phyloP scores from a whole-genome alignment of 768 basidiomycete species.

The Tephrocybe sp. region DNA sequence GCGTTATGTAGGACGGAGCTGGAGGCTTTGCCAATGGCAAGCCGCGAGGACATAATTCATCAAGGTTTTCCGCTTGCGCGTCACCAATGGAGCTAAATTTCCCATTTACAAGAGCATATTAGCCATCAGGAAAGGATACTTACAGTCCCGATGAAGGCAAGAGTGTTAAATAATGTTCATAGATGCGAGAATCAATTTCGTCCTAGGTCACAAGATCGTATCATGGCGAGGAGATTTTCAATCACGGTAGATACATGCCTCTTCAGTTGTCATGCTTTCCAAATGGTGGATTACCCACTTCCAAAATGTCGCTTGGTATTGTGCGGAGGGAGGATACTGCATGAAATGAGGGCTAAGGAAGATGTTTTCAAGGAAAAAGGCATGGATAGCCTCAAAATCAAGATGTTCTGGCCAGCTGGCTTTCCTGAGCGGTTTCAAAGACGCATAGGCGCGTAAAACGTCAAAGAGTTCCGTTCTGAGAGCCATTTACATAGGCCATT shows the following conservation, averaged over 20 bases:
- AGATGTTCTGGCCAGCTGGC: constrained; percentile 40
- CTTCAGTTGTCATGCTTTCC: constrained; percentile 42
- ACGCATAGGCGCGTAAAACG: constrained; percentile 50
- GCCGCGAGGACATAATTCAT: constrained; percentile 25
- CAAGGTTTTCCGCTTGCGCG: constrained; percentile 18
- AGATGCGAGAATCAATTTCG: constrained; percentile 66
- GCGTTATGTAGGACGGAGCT: constrained; percentile 58
- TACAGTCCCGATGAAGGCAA: constrained; percentile 36
- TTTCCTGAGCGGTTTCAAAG: constrained; percentile 42
- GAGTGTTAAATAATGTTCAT: constrained; percentile 56
- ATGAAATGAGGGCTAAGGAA: constrained; percentile 52
- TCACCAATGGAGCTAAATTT: constrained; percentile 20
- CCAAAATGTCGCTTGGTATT: constrained; percentile 70
- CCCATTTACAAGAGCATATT: constrained; percentile 3
- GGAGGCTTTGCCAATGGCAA: constrained; percentile 35
- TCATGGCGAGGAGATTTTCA: constrained; percentile 1
- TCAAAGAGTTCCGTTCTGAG: constrained; percentile 30
- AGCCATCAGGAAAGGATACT: constrained; percentile 12
- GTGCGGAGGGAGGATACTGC: constrained; percentile 57
- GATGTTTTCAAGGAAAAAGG: constrained; percentile 51
- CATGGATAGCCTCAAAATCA: constrained; percentile 41
- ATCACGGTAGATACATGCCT: constrained; percentile 38
- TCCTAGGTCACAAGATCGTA: constrained; percentile 30
- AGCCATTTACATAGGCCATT: too few species aligned
- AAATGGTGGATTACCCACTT: constrained; percentile 62